phyloP scores from a whole-genome alignment of 176 grass and related monocot genomes.

The Canna indica region DNA sequence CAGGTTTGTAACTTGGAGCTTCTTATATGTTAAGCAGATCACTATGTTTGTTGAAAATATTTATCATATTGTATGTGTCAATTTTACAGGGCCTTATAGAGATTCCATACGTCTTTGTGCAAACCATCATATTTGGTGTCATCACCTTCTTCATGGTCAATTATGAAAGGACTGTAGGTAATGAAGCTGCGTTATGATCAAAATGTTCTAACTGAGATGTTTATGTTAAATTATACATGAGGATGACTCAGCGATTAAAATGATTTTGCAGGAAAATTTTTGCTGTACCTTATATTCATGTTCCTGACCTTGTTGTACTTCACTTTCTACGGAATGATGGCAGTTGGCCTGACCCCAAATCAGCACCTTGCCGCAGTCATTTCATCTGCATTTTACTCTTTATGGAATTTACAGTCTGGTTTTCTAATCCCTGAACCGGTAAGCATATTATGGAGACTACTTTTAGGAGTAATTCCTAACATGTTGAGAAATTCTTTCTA shows the following conservation, averaged over 20 bases:
- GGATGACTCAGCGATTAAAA: too few relatives aligned
- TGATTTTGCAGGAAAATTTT: constrained; percentile 45
- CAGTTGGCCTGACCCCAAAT: constrained; percentile 43
- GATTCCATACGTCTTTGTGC: constrained; percentile 51
- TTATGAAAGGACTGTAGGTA: constrained; percentile 57
- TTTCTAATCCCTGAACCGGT: constrained; percentile 59
- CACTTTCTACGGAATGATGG: constrained; percentile 83
- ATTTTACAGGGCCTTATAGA: constrained; percentile 56
- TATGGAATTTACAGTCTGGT: constrained; percentile 69
- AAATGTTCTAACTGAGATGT: neutral
- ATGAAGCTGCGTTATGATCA: neutral
- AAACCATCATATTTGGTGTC: constrained; percentile 60
- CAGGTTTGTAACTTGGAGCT: constrained; percentile 66
- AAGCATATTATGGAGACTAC: constrained; percentile 15
- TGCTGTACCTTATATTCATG: constrained; percentile 53
- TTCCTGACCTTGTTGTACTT: constrained; percentile 79
- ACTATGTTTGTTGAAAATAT: neutral
- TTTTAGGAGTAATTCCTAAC: too few relatives aligned
- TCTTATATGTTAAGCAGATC: too few relatives aligned
- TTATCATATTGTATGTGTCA: neutral
- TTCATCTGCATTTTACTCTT: constrained; percentile 58
- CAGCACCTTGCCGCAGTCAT: constrained; percentile 57
- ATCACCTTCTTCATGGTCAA: constrained; percentile 77
- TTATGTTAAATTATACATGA: too few relatives aligned
- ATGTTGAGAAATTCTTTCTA: too few relatives aligned